Evolutionary conservation across 768 basidiomycete species (phyloP), one percentile per base, ranked within the genome.

Genomic region (Lactarius sp.): DNA sequence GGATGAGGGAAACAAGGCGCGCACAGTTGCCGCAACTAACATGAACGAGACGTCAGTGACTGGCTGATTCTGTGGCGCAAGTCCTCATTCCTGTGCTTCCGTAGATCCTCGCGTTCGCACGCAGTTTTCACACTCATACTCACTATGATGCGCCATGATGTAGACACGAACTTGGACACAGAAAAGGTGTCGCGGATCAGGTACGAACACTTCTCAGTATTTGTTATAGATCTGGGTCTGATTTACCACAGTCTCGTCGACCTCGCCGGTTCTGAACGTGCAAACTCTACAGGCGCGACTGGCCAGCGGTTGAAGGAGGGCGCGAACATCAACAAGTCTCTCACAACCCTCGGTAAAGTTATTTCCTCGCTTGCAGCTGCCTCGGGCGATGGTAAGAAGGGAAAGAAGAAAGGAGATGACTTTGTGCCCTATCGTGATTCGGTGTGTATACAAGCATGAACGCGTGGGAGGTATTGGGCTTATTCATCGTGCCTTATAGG

Each of bases 161-260:
- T 79, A 10, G 82, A 81, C 50, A 93, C 93, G 1, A 92, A 92
- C 69, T 79, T 99, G 74, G 90, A 91, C 69, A 96, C 94, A 0
- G 97, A 99, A 76, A 99, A 98, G 74, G 97, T 98, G n/a, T 98
- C 96, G 13, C 88, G 96, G 56, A 98, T 99, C 73, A 96, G 85
- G 85, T 91, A 60, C 56, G 81, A 73, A 41, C 55, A 27, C 22
- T 33, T 46, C 7, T 22, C 14, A 13, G 13, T 34, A 12, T 20
- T 37, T 27, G 2, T 2, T 54, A 9, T 39, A 27, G 37, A 39
- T 31, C 34, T 20, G 37, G 13, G 5, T 60, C 33, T 64, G 27
- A 60, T 37, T 18, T 54, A 60, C 51, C 18, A n/a, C 63, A 92
- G 91, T 74, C 78, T 99, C 67, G 92, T 99, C 65, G 96, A 99